Conservation (phyloP, 192 early-diverging fungal genomes). For the Mortierella antarctica region DNA sequence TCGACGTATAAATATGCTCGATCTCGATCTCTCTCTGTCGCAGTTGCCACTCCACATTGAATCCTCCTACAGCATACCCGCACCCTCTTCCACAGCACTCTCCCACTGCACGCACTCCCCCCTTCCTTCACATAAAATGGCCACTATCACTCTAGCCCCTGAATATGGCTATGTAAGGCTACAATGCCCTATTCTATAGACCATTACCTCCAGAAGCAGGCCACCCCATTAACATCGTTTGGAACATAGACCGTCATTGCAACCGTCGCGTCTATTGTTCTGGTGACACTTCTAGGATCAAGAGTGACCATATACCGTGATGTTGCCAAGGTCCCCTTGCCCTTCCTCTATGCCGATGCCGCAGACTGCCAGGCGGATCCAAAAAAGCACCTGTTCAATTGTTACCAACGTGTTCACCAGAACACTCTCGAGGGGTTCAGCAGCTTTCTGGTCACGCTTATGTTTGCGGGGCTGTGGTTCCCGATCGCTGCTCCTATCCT, state of each 20-base stretch:
- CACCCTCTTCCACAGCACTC: not conserved
- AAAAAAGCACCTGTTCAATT: constrained; percentile 80
- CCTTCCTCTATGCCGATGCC: constrained; percentile 70
- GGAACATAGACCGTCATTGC: constrained; percentile 42
- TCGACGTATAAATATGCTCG: too few relatives aligned
- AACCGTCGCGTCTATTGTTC: constrained; percentile 39
- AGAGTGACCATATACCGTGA: constrained; percentile 64
- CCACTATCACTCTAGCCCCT: constrained; percentile 53
- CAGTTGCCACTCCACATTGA: too few relatives aligned
- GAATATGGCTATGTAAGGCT: constrained; percentile 69
- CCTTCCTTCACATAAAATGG: constrained; percentile 28
- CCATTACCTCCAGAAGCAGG: not conserved
- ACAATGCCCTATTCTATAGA: not conserved
- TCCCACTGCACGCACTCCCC: not conserved
- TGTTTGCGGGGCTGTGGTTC: constrained; percentile 62
- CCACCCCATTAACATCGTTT: not conserved
- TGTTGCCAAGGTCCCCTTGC: constrained; percentile 72
- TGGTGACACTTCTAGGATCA: constrained; percentile 58
- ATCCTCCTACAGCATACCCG: too few relatives aligned
- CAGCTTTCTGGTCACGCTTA: constrained; percentile 54
- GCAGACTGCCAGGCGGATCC: constrained; percentile 67
- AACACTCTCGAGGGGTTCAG: constrained; percentile 76
- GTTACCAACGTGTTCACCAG: constrained; percentile 70
- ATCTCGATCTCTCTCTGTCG: too few relatives aligned
- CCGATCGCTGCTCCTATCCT: constrained; percentile 62